Evolutionary conservation across 306 rosid genomes (phyloP), one percentile per base, ranked within the genome.

Genomic region (Luffa acutangula): DNA sequence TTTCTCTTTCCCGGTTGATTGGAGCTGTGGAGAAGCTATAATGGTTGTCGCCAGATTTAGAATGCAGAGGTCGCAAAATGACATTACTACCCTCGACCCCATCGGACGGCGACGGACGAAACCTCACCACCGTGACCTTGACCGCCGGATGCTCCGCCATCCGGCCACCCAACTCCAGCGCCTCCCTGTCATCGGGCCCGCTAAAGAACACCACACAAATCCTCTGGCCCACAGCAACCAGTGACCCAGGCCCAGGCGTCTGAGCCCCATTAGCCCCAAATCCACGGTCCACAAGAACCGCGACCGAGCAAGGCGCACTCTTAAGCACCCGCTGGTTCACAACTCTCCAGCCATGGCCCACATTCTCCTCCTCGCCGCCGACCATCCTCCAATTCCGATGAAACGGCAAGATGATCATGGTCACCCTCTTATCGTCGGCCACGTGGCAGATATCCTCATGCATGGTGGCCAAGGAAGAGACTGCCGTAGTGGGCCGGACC

Each of bases 101-200:
- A 9, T 90, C 56, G 54, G 58, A 39, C 45, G 84, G 5, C 6
- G 72, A 4, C 48, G 48, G 85, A n/a, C 86, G 45, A 12, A 92
- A 89, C 84, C 90, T 87, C 10, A 82, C 78, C 62, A 88, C 79
- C 0, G 85, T 59, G 2, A 89, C 87, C 31, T 62, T 81, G 53
- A 90, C 85, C 0, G 86, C 78, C 0, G 97, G 97, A 77, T 93
- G 97, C 14, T 93, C 88, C 2, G 78, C 85, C 91, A 93, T 91
- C 78, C 88, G 84, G 0, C 90, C 87, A 0, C 91, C 93, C 52
- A 94, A 66, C 65, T 87, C 87, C 63, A 91, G 60, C 12, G 91
- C 95, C 84, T 92, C 95, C 0, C 95, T 88, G 46, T 92, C 97
- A 79, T 94, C 97, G 0, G 97, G 97, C 71, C 98, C 98, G 43